Percentiles rank a stretch among this genome's conserved stretches.
Evolutionary conservation across 2,329 filamentous ascomycete species (phyloP).

Genomic region (Metarhizium guizhouense): DNA sequence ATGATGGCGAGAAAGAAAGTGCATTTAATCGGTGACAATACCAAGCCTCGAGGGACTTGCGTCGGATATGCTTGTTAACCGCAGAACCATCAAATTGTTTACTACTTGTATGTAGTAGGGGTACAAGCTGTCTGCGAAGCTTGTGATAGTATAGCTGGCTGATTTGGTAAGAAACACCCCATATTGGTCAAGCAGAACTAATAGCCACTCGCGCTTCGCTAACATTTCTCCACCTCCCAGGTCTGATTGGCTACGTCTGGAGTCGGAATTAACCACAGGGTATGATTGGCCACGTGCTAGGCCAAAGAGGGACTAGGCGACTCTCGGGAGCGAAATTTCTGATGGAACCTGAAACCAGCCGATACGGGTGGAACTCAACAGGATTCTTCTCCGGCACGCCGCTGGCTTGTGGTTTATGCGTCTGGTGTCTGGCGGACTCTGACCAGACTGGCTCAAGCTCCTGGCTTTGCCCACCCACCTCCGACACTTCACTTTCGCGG

Average conservation of each 20-base stretch:
- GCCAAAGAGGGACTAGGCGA: background rate
- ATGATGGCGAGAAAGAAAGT: too few species aligned
- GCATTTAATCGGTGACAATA: too few species aligned
- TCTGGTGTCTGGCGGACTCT: background rate
- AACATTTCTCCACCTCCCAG: background rate
- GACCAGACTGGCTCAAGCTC: constrained; percentile 4
- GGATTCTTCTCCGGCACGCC: background rate
- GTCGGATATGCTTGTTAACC: too few species aligned
- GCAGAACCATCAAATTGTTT: too few species aligned
- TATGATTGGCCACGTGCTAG: background rate
- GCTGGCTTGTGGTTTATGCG: background rate
- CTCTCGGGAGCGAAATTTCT: background rate
- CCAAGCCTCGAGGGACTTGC: too few species aligned
- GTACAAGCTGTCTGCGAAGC: background rate
- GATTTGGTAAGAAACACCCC: background rate
- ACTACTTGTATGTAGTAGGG: too few species aligned
- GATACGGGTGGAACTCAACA: constrained; percentile 1
- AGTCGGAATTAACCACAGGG: background rate
- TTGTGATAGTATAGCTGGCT: background rate
- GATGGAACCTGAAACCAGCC: background rate
- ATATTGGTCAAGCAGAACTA: background rate
- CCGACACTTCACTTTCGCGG: background rate
- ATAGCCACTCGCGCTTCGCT: background rate
- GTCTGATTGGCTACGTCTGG: background rate
- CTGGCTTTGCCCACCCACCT: constrained; percentile 5